These are phyloP conservation scores for Fonsecaea pedrosoi DNA, from an alignment of 2,329 filamentous ascomycete genomes.

Conservation along the genomic window DNA sequence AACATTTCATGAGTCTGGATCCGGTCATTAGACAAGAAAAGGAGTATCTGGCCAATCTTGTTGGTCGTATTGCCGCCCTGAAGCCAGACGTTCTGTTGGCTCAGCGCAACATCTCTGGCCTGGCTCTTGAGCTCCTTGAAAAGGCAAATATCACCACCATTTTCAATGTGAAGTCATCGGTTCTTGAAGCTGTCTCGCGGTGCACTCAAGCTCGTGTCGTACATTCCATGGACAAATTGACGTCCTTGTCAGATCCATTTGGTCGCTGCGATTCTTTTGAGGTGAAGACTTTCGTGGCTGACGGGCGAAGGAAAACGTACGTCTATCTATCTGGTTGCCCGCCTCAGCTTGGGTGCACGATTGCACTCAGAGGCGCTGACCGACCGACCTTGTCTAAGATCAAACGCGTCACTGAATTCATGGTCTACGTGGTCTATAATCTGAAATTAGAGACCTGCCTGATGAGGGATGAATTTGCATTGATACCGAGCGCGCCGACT, in stretches of 20 bases:
- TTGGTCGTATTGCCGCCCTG: slow-evolving; percentile 86
- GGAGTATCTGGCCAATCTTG: slow-evolving; percentile 89
- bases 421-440: slow-evolving; percentile 99
- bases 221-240: slow-evolving; percentile 91
- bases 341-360: slow-evolving; percentile 90
- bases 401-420: slow-evolving; percentile 95
- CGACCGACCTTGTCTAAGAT: slow-evolving; percentile 74
- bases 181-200: slow-evolving; percentile 91
- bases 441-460: slow-evolving; percentile 93
- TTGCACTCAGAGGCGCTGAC: slow-evolving; percentile 83
- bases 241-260: slow-evolving; percentile 74
- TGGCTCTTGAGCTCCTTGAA: slow-evolving; percentile 86
- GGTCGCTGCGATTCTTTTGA: slow-evolving; percentile 88
- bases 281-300: slow-evolving; percentile 91
- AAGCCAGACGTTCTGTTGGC: slow-evolving; percentile 87
- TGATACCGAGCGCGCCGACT: slow-evolving; percentile 64
- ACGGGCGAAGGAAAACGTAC: slow-evolving; percentile 87
- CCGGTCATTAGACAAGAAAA: slow-evolving; percentile 96
- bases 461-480: slow-evolving; percentile 89
- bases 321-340: slow-evolving; percentile 92
- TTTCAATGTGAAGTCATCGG: slow-evolving; percentile 95
- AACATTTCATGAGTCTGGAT: slow-evolving; percentile 97
- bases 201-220: slow-evolving; percentile 92
- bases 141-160: slow-evolving; percentile 90
- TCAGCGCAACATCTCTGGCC: slow-evolving; percentile 87